phyloP scores from a whole-genome alignment of 768 basidiomycete species.

The Gautieria morchelliformis region DNA sequence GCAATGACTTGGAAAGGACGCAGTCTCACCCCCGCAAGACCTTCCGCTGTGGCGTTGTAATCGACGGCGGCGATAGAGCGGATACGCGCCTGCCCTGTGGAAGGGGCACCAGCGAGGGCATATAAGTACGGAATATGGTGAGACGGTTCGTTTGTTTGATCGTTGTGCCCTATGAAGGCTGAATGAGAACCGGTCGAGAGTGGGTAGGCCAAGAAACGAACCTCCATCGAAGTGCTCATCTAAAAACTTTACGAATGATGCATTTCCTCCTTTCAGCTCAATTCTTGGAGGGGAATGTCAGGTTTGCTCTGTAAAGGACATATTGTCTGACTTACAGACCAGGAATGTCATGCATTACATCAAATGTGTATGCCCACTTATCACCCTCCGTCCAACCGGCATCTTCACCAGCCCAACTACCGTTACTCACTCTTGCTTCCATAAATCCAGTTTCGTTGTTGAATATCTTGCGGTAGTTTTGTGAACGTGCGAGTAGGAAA shows the following conservation, averaged over 20 bases:
- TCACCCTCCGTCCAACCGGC: constrained; percentile 80
- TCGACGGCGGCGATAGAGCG: constrained; percentile 52
- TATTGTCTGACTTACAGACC: constrained; percentile 25
- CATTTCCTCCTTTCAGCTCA: constrained; percentile 52
- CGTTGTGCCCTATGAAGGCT: constrained; percentile 52
- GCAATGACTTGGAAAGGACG: neutral
- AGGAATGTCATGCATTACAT: constrained; percentile 63
- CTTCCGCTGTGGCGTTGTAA: constrained; percentile 60
- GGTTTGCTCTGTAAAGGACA: neutral
- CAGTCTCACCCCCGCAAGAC: constrained; percentile 59
- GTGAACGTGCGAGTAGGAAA: constrained; percentile 47
- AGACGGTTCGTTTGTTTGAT: constrained; percentile 81
- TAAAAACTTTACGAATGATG: constrained; percentile 53
- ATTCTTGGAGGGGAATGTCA: constrained; percentile 21
- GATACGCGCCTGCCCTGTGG: constrained; percentile 61
- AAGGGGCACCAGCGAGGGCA: constrained; percentile 58
- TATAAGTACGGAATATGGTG: constrained; percentile 85
- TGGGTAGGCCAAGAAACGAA: constrained; percentile 15
- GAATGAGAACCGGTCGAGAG: neutral
- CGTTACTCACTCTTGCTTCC: constrained; percentile 64
- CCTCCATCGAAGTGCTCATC: constrained; percentile 45
- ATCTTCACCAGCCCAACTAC: constrained; percentile 59
- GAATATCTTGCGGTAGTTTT: constrained; percentile 53
- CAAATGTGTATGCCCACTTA: constrained; percentile 70
- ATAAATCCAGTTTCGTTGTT: constrained; percentile 69